phyloP scores from a whole-genome alignment of 768 basidiomycete genomes.

The Collybia nuda region DNA sequence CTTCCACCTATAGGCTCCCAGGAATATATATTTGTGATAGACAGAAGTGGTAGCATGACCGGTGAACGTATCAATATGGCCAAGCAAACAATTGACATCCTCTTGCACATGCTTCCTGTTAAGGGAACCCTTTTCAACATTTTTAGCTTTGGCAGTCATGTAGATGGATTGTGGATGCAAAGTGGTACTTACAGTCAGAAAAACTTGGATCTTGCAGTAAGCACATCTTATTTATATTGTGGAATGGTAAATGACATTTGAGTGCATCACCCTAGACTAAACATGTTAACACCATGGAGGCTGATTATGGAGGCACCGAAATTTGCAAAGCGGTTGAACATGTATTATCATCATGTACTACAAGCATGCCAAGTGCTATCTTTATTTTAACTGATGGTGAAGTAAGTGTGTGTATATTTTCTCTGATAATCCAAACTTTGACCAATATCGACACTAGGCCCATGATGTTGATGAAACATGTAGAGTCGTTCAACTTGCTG shows the following conservation, averaged over 20 bases:
- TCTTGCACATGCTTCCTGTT: conserved; percentile 49
- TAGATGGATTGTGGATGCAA: conserved; percentile 30
- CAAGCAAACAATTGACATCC: conserved; percentile 41
- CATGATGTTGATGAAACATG: conserved; percentile 23
- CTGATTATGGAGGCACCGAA: conserved; percentile 52
- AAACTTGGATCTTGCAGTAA: conserved; percentile 35
- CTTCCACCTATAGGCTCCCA: conserved; percentile 41
- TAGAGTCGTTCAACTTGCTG: conserved; percentile 25
- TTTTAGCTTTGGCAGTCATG: conserved; percentile 45
- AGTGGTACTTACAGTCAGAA: conserved; percentile 31
- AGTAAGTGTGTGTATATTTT: conserved; percentile 21
- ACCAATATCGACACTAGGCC: background rate
- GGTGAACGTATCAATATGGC: conserved; percentile 42
- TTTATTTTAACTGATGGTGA: conserved; percentile 64
- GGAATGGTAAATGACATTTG: background rate
- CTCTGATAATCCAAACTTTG: background rate
- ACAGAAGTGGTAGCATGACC: conserved; percentile 57
- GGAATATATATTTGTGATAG: conserved; percentile 63
- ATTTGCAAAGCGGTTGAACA: conserved; percentile 37
- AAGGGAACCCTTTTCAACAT: conserved; percentile 51
- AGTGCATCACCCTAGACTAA: conserved; percentile 26
- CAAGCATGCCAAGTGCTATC: conserved; percentile 40
- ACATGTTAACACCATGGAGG: conserved; percentile 38
- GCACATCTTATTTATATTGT: conserved; percentile 11
- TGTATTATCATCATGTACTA: conserved; percentile 34